Base-by-base conservation (phyloP, 345 rosid genomes). In the Linum tenue region DNA sequence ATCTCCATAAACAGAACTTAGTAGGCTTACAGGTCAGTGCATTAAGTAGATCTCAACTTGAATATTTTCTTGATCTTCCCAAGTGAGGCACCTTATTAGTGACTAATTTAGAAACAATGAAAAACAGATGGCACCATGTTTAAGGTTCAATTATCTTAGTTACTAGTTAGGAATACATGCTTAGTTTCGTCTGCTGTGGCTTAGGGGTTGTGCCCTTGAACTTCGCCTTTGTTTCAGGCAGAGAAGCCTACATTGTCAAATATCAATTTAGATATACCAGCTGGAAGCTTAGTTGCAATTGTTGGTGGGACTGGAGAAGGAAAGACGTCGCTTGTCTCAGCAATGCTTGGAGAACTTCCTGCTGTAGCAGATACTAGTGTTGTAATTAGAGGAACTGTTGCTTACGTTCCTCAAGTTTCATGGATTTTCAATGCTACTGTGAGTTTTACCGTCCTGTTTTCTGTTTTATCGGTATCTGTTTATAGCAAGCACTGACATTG, bases 221-320 rank as follows among this genome's bases (percentile, higher is more conserved):
- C 9, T n/a, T 37, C 9, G 37, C 4, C 7, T 38, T 38, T 61
- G n/a, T 61, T 61, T 48, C n/a, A 61, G 64, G 48, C 64, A 14
- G 64, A 61, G 17, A 61, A 40, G 12, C 64, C 64, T 2, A 61
- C 64, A 37, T 61, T 61, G 40, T 61, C 48, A 61, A 40, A 61
- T 39, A 61, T 61, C 64, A 61, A 61, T 40, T 38, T 61, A 10
- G 64, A 61, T 42, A 61, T 61, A 61, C 64, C 48, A 15, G 42
- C 17, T 39, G 64, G 64, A n/a, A 61, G 64, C 64, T 61, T 61
- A 61, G 64, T 61, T n/a, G 64, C 64, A 61, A 38, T 61, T 39
- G 64, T 61, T 12, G 64, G 64, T 39, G 64, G 64, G 22, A 61
- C 64, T 38, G 64, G 64, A 61, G 64, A 61, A 61, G 64, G 64